These are phyloP conservation scores for Phytophthora ramorum DNA, from an alignment of 352 stramenopile species.

Conservation along the genomic window DNA sequence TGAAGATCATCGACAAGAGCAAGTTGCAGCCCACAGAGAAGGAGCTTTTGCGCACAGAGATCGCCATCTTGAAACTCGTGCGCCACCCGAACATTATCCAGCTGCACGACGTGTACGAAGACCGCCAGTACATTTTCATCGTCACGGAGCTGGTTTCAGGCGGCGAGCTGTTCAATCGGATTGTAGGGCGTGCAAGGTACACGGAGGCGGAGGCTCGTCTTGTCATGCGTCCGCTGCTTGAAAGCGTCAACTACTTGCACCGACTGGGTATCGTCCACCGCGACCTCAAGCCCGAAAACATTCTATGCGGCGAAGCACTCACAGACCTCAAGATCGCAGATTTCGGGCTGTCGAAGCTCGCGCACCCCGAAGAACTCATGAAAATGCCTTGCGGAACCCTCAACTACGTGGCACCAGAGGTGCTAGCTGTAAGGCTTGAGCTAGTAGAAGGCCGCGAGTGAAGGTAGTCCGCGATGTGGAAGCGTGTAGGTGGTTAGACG, in stretches of 20 bases:
- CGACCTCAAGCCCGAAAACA: slow-evolving; percentile 91
- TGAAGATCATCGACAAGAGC: slow-evolving; percentile 95
- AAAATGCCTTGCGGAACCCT: slow-evolving; percentile 94
- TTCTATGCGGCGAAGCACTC: slow-evolving; percentile 89
- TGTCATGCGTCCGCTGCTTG: slow-evolving; percentile 89
- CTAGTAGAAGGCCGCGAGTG: too few species aligned
- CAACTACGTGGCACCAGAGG: slow-evolving; percentile 95
- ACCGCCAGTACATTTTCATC: slow-evolving; percentile 96
- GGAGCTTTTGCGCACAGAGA: slow-evolving; percentile 92
- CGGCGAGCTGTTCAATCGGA: slow-evolving; percentile 98
- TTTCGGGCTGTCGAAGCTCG: slow-evolving; percentile 94
- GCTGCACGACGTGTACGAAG: slow-evolving; percentile 93
- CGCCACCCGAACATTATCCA: slow-evolving; percentile 90
- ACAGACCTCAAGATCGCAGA: slow-evolving; percentile 92
- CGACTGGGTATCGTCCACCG: slow-evolving; percentile 92
- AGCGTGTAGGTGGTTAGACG: too few species aligned
- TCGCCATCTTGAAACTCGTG: slow-evolving; percentile 95
- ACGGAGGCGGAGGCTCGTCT: slow-evolving; percentile 90
- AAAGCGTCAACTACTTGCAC: slow-evolving; percentile 93
- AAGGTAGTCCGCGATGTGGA: too few species aligned
- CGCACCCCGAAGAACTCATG: slow-evolving; percentile 93
- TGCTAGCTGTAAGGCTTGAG: too few species aligned
- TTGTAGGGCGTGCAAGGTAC: slow-evolving; percentile 89
- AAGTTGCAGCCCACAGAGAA: slow-evolving; percentile 89
- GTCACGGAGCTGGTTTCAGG: slow-evolving; percentile 97